A percentile compares a stretch with the other conserved stretches of the same genome.
phyloP scores from a whole-genome alignment of 108 stramenopile species.

The Cyclotella sp. region DNA sequence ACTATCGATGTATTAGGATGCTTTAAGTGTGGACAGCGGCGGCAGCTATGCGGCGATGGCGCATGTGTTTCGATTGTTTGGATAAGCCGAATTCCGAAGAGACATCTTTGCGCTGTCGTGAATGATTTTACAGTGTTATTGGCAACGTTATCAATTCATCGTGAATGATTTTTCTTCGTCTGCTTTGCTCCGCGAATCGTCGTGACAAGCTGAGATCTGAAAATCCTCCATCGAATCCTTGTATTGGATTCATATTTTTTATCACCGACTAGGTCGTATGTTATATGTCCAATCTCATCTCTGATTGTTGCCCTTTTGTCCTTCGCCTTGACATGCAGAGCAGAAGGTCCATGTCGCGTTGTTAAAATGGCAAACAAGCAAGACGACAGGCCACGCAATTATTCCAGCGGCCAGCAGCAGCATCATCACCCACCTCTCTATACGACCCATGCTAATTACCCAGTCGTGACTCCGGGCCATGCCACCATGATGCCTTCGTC shows the following conservation, averaged over 20 bases:
- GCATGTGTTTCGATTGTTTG: no score
- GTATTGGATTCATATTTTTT: neutral
- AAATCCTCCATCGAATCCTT: neutral
- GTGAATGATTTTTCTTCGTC: no score
- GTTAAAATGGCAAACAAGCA: neutral
- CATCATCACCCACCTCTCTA: neutral
- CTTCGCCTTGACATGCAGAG: neutral
- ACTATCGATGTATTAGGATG: no score
- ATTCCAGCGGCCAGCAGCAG: neutral
- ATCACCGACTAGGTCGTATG: neutral
- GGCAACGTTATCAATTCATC: no score
- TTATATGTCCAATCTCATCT: neutral
- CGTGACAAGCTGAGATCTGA: no score
- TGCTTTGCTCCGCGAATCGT: no score
- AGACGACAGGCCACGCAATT: neutral
- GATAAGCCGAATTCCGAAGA: no score
- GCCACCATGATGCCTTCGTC: neutral
- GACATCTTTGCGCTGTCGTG: no score
- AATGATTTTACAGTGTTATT: no score
- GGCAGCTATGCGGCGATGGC: no score
- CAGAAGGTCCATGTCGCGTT: neutral
- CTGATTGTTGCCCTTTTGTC: neutral
- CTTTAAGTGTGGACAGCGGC: no score
- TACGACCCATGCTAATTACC: neutral
- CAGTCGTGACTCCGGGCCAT: neutral